These are phyloP conservation scores for Trichocladium antarcticum DNA, from an alignment of 495 filamentous ascomycete species.

Conservation along the genomic window DNA sequence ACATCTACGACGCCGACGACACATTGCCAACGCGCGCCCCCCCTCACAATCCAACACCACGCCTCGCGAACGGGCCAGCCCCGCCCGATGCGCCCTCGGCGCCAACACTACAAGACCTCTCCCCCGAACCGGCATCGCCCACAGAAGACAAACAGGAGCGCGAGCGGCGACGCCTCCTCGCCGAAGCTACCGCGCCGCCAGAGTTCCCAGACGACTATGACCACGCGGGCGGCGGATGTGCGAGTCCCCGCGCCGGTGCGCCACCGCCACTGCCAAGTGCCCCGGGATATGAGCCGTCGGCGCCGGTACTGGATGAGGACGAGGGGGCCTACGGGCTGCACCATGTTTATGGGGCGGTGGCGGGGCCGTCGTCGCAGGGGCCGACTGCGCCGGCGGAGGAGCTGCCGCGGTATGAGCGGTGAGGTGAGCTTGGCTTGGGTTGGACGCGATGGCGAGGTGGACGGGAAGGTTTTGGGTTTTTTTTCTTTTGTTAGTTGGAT, in stretches of 20 bases:
- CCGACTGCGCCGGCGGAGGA: slow-evolving; percentile 25
- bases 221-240: slow-evolving; percentile 12
- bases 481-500: not conserved
- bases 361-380: slow-evolving; percentile 13
- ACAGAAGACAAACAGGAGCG: slow-evolving; percentile 81
- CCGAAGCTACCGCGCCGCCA: slow-evolving; percentile 59
- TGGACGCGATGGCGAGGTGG: too few relatives aligned
- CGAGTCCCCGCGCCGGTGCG: slow-evolving; percentile 9
- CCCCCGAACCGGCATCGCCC: slow-evolving; percentile 14
- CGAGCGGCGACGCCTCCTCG: slow-evolving; percentile 60
- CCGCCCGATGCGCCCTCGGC: slow-evolving; percentile 30
- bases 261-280: slow-evolving; percentile 6
- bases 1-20: slow-evolving; percentile 31
- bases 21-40: not conserved
- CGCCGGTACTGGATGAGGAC: slow-evolving; percentile 55
- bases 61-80: slow-evolving; percentile 1
- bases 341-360: slow-evolving; percentile 22
- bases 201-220: slow-evolving; percentile 41
- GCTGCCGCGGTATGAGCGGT: slow-evolving; percentile 29
- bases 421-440: not conserved
- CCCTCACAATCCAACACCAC: not conserved
- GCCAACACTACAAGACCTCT: slow-evolving; percentile 37
- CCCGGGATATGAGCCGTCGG: slow-evolving; percentile 41
- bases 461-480: not conserved
- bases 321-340: slow-evolving; percentile 41